Base-by-base conservation (phyloP, 148 eudicot genomes). In the Persicaria maculosa region DNA sequence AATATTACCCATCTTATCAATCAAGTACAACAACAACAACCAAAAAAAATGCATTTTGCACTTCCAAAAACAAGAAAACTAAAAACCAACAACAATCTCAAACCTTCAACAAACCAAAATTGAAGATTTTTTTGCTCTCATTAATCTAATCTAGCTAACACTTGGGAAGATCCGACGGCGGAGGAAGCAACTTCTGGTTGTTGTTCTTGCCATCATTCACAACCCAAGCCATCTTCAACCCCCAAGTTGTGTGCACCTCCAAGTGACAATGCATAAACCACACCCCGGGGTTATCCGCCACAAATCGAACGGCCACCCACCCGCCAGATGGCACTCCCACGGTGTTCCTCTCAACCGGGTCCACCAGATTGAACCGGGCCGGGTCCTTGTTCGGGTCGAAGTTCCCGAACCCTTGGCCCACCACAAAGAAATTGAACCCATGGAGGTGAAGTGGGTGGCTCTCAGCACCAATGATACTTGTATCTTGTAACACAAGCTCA, bases 401-500 rank as follows among this genome's bases (percentile, higher is more conserved):
- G 68, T 91, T 91, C 7, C 93, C 97, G 50, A 79, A 87, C 22
- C 97, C 97, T 78, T 82, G 85, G 0, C 93, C 97, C 22, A 89
- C 88, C 0, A 91, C 87, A 16, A 68, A 91, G 68, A 91, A 80
- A 72, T 89, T 82, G 46, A 72, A 81, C 0, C 97, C 97, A 65
- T 91, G 96, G 12, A 88, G 91, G 72, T 91, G 97, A 17, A 89
- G 81, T 11, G 93, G 97, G 75, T 91, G 93, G 73, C 87, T 91
- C 52, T 91, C 97, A 4, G 85, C 86, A 4, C 88, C 85, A 11
- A 89, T 61, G 61, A 89, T 83, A 57, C 91, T 91, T 1, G 97
- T 91, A 6, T 79, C 91, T 45, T 91, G 97, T 84, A 91, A 1
- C 9, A 89, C 81, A 50, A 91, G 48, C 78, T 91, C 97, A 22